Percentiles rank a stretch among this genome's conserved stretches.
Evolutionary conservation across 108 stramenopile genomes (phyloP).

Genomic region (Nitzschia sp.): DNA sequence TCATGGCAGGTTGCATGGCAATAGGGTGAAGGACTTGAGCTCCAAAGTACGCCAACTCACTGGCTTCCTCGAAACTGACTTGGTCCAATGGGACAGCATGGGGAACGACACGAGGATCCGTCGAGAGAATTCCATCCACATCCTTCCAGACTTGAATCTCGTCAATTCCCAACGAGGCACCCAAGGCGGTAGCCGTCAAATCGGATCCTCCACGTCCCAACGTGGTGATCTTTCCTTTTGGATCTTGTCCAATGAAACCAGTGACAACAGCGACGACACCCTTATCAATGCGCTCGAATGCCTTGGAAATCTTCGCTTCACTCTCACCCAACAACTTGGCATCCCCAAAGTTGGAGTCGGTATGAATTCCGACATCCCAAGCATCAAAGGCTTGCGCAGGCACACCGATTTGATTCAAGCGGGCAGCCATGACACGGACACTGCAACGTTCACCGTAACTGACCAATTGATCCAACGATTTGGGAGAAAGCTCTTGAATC

Average conservation of each 20-base stretch:
- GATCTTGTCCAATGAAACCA: conserved; percentile 93
- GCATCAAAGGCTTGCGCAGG: conserved; percentile 93
- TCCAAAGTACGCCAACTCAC: conserved; percentile 98
- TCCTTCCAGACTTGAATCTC: conserved; percentile 99
- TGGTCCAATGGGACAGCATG: conserved; percentile 81
- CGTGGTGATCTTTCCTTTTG: conserved; percentile 87
- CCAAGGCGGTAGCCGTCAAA: conserved; percentile 93
- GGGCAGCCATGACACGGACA: conserved; percentile 90
- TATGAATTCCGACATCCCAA: conserved; percentile 91
- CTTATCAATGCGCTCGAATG: conserved; percentile 75
- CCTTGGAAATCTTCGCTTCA: conserved; percentile 55
- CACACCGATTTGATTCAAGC: conserved; percentile 92
- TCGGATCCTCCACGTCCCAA: conserved; percentile 94
- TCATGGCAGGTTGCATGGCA: conserved; percentile 92
- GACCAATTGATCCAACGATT: conserved; percentile 88
- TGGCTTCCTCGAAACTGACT: conserved; percentile 93
- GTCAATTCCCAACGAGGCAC: conserved; percentile 75
- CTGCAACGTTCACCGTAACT: conserved; percentile 92
- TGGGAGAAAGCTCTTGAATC: conserved; percentile 88
- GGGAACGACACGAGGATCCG: conserved; percentile 89
- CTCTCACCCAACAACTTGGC: conserved; percentile 72
- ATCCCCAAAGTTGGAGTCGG: conserved; percentile 88
- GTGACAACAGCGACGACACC: conserved; percentile 93
- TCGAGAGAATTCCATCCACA: conserved; percentile 96
- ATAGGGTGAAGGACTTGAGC: conserved; percentile 96